Evolutionary conservation across 352 stramenopile species (phyloP).

Genomic region (Phytophthora pinifolia): DNA sequence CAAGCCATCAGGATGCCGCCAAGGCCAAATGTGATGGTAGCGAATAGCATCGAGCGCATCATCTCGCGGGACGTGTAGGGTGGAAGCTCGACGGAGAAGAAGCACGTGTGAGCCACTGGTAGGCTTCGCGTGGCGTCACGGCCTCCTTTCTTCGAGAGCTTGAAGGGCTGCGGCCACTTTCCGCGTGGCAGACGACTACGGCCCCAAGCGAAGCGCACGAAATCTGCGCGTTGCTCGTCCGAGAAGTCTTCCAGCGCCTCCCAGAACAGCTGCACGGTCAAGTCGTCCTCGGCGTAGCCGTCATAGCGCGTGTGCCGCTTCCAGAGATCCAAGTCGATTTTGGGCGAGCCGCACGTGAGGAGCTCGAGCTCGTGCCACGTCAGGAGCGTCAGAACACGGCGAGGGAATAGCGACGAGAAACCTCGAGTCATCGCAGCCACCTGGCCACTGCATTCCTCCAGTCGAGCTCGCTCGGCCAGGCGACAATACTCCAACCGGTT

Average conservation of each 20-base stretch:
- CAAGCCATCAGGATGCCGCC: slow-evolving; percentile 90
- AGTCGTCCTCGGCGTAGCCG: slow-evolving; percentile 82
- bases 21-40: slow-evolving; percentile 94
- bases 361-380: slow-evolving; percentile 92
- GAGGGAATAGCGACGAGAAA: slow-evolving; percentile 82
- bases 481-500: slow-evolving; percentile 87
- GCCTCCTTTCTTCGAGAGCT: slow-evolving; percentile 89
- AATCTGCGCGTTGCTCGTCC: slow-evolving; percentile 88
- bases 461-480: slow-evolving; percentile 73
- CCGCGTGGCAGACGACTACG: slow-evolving; percentile 88
- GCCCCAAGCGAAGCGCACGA: slow-evolving; percentile 95
- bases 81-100: slow-evolving; percentile 95
- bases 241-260: slow-evolving; percentile 85
- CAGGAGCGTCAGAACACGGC: slow-evolving; percentile 86
- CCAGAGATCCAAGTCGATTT: slow-evolving; percentile 90
- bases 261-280: slow-evolving; percentile 90
- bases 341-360: slow-evolving; percentile 89
- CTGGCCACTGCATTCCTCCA: slow-evolving; percentile 78
- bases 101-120: slow-evolving; percentile 95
- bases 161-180: slow-evolving; percentile 90
- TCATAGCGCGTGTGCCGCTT: slow-evolving; percentile 89
- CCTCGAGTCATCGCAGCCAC: slow-evolving; percentile 78
- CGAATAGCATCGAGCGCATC: slow-evolving; percentile 91
- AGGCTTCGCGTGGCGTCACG: slow-evolving; percentile 80
- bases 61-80: slow-evolving; percentile 91